A percentile compares a stretch with the other conserved stretches of the same genome.
These are phyloP conservation scores for Lipomyces lipofer DNA, from an alignment of 805 yeast genomes.

Conservation along the genomic window DNA sequence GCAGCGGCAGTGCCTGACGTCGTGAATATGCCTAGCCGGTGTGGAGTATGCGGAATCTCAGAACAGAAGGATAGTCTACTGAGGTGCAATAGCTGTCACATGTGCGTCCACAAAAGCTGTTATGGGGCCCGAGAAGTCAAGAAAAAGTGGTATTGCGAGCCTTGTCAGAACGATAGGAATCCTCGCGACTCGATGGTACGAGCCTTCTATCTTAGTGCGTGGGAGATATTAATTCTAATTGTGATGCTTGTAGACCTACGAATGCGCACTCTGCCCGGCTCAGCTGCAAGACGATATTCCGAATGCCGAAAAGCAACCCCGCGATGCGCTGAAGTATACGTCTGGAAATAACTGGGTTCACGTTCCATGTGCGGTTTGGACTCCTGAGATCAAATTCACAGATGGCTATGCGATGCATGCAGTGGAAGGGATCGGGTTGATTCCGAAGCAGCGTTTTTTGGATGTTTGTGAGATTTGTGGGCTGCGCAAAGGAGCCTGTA, in stretches of 20 bases:
- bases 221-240: too few relatives aligned
- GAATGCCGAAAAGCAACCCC: constrained; percentile 11
- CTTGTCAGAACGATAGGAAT: constrained; percentile 68
- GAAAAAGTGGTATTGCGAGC: constrained; percentile 73
- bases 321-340: constrained; percentile 73
- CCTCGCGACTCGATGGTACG: constrained; percentile 45
- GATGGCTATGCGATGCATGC: constrained; percentile 50
- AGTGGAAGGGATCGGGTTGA: constrained; percentile 42
- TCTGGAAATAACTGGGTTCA: constrained; percentile 75
- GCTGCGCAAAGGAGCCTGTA: constrained; percentile 50
- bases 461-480: constrained; percentile 46
- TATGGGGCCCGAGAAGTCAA: constrained; percentile 50
- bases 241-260: constrained; percentile 45
- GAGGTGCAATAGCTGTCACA: constrained; percentile 64
- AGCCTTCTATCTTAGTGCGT: background rate
- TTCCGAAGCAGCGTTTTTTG: constrained; percentile 37
- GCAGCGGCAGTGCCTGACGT: background rate
- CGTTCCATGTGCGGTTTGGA: constrained; percentile 65
- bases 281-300: constrained; percentile 33
- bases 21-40: too few relatives aligned
- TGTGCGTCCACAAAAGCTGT: constrained; percentile 69
- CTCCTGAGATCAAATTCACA: constrained; percentile 48
- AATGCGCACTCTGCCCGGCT: constrained; percentile 65
- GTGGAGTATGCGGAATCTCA: constrained; percentile 58
- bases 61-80: constrained; percentile 47